A percentile compares a stretch with the other conserved stretches of the same genome.
phyloP scores from a whole-genome alignment of 805 yeast genomes.

The Saccharomycopsis sp. region DNA sequence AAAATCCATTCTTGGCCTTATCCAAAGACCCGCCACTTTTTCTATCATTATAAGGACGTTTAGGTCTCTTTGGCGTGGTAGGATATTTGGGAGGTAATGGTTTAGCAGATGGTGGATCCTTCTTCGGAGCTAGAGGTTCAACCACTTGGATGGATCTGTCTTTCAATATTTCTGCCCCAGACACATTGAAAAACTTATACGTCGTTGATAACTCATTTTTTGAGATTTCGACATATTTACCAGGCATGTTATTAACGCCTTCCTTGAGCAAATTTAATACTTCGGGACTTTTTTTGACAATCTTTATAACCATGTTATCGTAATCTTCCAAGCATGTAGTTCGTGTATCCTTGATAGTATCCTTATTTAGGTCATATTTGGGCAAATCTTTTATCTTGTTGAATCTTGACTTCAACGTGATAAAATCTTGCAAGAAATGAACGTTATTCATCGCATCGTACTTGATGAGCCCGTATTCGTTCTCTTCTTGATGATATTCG shows the following conservation, averaged over 20 bases:
- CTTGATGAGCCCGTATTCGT: constrained; percentile 71
- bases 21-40: not conserved
- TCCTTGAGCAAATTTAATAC: not conserved
- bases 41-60: not conserved
- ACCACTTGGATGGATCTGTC: not conserved
- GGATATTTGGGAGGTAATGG: not conserved
- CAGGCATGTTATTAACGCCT: constrained; percentile 18
- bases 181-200: not conserved
- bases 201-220: not conserved
- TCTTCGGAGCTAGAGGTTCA: not conserved
- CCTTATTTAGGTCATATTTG: constrained; percentile 24
- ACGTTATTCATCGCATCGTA: constrained; percentile 37
- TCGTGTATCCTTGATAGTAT: constrained; percentile 22
- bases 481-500: constrained; percentile 72
- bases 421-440: constrained; percentile 41
- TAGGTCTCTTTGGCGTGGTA: not conserved
- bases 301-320: constrained; percentile 36
- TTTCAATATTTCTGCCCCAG: not conserved
- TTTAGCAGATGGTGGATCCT: not conserved
- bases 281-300: constrained; percentile 1
- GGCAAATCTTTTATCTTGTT: constrained; percentile 30
- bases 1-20: not conserved
- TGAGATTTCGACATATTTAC: not conserved
- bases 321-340: constrained; percentile 34
- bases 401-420: constrained; percentile 41